Base-by-base conservation (phyloP, 139 green algal species). In the Medakamo hakoo region DNA sequence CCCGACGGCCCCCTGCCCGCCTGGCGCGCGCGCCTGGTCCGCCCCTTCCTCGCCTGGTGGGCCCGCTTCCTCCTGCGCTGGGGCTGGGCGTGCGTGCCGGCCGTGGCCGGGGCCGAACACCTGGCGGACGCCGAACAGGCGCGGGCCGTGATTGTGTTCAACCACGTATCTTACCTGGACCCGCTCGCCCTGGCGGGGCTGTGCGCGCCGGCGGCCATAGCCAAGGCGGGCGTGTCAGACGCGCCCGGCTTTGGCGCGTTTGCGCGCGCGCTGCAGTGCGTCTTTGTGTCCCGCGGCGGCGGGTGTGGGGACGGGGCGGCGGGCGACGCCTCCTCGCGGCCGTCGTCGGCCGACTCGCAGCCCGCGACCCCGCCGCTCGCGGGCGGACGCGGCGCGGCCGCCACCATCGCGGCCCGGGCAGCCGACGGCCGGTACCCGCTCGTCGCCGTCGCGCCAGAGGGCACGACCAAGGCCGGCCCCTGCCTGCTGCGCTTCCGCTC, bases 401-500 rank as follows among this genome's bases (percentile, higher is more conserved):
- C n/a, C n/a, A n/a, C 60, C 0, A 77, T 80, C 27, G 30, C 40
- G 2, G 57, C 62, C 14, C 49, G 76, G 2, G 69, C 66, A 2
- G 65, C 59, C 20, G 75, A 77, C 26, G 22, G 57, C 63, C 74
- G 70, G 55, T 82, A 69, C 55, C 76, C 76, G 0, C 57, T 82
- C 55, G 31, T 82, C 25, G 64, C 69, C 4, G 55, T 82, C 2
- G 71, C 74, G 0, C 76, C 76, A 1, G 76, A 82, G 59, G 76
- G 59, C 27, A 82, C 76, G 27, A 82, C 74, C 32, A 82, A 82
- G 64, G 30, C 58, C 24, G 27, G 31, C 58, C 55, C 67, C 48
- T 79, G 68, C 66, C 64, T 82, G 58, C 71, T 82, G 16, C 72
- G 62, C 24, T 82, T 82, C 55, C 63, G 68, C 4, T 66, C 68